These are phyloP conservation scores for Vicia sativa DNA, from an alignment of 306 rosid genomes.

Conservation along the genomic window DNA sequence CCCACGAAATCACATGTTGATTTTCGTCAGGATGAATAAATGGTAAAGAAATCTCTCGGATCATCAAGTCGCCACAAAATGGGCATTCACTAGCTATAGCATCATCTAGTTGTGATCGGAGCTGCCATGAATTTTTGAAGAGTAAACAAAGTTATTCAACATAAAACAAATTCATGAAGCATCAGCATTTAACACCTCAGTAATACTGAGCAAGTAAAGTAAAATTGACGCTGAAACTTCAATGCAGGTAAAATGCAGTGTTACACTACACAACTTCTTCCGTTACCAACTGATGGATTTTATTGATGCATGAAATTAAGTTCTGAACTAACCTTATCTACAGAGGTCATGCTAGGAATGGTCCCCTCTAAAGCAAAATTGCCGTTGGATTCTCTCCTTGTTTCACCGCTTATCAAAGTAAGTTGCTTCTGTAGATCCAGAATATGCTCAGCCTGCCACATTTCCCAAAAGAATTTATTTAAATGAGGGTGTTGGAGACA, in stretches of 20 bases:
- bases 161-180: slow-evolving; percentile 1
- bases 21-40: slow-evolving; percentile 72
- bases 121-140: slow-evolving; percentile 49
- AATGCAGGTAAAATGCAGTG: slow-evolving; percentile 30
- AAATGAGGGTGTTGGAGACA: slow-evolving; percentile 5
- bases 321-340: slow-evolving; percentile 73
- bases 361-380: slow-evolving; percentile 70
- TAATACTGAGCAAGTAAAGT: slow-evolving; percentile 12
- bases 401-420: slow-evolving; percentile 78
- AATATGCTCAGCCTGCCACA: slow-evolving; percentile 81
- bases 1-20: slow-evolving; percentile 78
- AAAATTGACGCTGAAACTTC: slow-evolving; percentile 19
- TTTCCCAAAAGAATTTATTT: slow-evolving; percentile 29
- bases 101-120: slow-evolving; percentile 91
- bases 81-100: slow-evolving; percentile 97
- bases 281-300: slow-evolving; percentile 20
- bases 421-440: slow-evolving; percentile 95
- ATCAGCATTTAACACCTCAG: slow-evolving; percentile 19
- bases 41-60: slow-evolving; percentile 85
- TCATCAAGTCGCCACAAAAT: slow-evolving; percentile 91
- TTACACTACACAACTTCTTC: slow-evolving; percentile 6
- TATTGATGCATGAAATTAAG: slow-evolving; percentile 37
- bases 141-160: too few species aligned
- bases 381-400: slow-evolving; percentile 79
- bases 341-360: slow-evolving; percentile 69